Base-by-base conservation (phyloP, 202 grass and related monocot genomes). In the Zoysia matrella region DNA sequence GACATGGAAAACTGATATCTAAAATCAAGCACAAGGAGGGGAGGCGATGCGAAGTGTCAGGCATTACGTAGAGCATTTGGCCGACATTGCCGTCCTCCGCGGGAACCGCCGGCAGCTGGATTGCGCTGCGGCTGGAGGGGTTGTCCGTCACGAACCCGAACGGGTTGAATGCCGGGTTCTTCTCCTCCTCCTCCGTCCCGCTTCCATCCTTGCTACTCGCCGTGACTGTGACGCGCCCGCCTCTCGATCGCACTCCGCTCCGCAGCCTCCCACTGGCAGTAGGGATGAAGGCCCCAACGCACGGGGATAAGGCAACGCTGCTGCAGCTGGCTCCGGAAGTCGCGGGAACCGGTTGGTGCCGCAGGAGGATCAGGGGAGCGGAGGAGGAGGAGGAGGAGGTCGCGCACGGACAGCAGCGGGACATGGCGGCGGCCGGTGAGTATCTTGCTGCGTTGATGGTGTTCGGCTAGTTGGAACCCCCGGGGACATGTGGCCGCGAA, bases 61-160 rank as follows among this genome's bases (percentile, higher is more conserved):
- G 75, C 75, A 77, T 84, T 94, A 98, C 92, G 79, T 98, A 98
- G 69, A 94, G 95, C 95, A 94, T 97, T 84, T 94, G 95, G 48
- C 95, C 95, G 69, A 97, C 95, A 85, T 97, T 97, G 84, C 95
- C 95, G 52, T 94, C 92, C 79, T 97, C 79, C 16, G 95, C 90
- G 39, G 95, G 95, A 3, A 91, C 92, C 65, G 81, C 78, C 0
- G 88, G 95, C 8, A 97, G 86, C 88, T 97, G 95, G 85, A 97
- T 97, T 7, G 95, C 95, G 75, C 72, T 74, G 56, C 88, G 86
- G 78, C 95, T 97, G 11, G 94, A 97, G 6, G 89, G 94, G 73
- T 97, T 97, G 71, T 97, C 91, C 18, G 95, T 92, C 11, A 94
- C 92, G 76, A 98, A 98, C 3, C 95, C 92, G 56, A 98, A 98